Conservation (phyloP, 2,329 filamentous ascomycete genomes). For the Alternaria hordeiaustralica region DNA sequence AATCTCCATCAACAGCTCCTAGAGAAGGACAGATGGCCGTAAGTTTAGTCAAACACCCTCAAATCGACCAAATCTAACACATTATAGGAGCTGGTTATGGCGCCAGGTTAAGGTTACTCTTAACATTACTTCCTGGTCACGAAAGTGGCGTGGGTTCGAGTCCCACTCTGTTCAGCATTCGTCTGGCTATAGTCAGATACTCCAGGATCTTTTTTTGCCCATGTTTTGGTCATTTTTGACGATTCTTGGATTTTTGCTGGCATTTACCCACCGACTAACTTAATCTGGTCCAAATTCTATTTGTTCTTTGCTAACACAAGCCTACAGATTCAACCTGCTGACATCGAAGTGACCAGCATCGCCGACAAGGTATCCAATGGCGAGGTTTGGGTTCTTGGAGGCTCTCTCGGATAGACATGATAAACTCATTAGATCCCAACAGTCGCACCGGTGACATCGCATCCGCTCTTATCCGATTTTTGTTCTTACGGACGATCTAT, state of each 20-base stretch:
- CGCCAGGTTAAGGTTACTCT: constrained; percentile 43
- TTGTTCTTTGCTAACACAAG: constrained; percentile 14
- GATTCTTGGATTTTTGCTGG: background rate
- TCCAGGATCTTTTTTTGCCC: constrained; percentile 34
- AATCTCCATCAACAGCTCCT: constrained; percentile 11
- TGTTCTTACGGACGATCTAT: background rate
- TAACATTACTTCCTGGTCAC: constrained; percentile 39
- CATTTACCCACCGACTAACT: background rate
- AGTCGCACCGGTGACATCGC: background rate
- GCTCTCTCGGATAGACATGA: constrained; percentile 56
- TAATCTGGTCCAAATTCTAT: background rate
- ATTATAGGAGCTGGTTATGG: constrained; percentile 45
- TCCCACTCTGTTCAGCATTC: constrained; percentile 50
- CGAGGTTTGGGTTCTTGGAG: constrained; percentile 80
- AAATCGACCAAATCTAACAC: too few species aligned
- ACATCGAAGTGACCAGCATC: constrained; percentile 77
- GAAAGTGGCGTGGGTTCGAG: constrained; percentile 51
- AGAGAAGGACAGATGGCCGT: constrained; percentile 20
- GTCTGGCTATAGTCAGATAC: constrained; percentile 29
- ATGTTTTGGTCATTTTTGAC: background rate
- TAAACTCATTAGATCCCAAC: accelerated
- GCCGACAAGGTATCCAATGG: constrained; percentile 83
- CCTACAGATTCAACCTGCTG: constrained; percentile 74
- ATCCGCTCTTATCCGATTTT: background rate
- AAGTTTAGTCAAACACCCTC: too few species aligned